Percentiles rank a stretch among this genome's conserved stretches.
These are phyloP conservation scores for Cercospora zeae-maydis DNA, from an alignment of 2,329 filamentous ascomycete species.

Conservation along the genomic window DNA sequence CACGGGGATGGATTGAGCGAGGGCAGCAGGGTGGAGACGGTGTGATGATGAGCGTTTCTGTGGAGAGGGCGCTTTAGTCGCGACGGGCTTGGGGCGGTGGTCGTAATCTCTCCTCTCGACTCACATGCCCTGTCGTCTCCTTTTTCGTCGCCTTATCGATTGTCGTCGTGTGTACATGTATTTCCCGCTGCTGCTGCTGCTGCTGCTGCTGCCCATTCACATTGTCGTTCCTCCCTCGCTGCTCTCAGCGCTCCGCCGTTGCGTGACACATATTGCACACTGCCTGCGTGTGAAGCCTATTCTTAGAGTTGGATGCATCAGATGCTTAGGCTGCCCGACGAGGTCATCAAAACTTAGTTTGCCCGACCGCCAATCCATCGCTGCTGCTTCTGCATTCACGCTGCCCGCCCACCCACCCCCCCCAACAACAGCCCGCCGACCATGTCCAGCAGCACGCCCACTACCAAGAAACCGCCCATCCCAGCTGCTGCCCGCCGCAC, in stretches of 20 bases:
- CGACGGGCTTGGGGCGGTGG: not conserved
- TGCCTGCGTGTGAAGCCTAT: not conserved
- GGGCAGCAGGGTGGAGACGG: not conserved
- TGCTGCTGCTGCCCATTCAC: too few relatives aligned
- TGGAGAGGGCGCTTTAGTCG: not conserved
- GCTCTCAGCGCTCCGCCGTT: not conserved
- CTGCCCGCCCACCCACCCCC: not conserved
- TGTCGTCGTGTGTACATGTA: not conserved
- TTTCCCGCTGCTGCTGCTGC: not conserved
- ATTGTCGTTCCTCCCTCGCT: not conserved
- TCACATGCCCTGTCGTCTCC: not conserved
- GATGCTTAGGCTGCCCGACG: not conserved
- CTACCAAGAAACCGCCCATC: conserved; percentile 21
- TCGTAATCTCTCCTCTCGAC: not conserved
- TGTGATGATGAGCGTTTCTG: not conserved
- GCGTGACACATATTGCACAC: not conserved
- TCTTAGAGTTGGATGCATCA: conserved; percentile 12
- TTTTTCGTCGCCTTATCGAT: conserved; percentile 5
- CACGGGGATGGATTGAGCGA: not conserved
- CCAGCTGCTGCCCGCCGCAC: conserved; percentile 20
- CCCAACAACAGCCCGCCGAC: not conserved
- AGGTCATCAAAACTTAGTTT: not conserved
- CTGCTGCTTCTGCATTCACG: not conserved
- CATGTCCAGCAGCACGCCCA: conserved; percentile 19
- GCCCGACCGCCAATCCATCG: conserved; percentile 7